Conservation (phyloP, 2,329 filamentous ascomycete genomes). For the Nemania serpens region DNA sequence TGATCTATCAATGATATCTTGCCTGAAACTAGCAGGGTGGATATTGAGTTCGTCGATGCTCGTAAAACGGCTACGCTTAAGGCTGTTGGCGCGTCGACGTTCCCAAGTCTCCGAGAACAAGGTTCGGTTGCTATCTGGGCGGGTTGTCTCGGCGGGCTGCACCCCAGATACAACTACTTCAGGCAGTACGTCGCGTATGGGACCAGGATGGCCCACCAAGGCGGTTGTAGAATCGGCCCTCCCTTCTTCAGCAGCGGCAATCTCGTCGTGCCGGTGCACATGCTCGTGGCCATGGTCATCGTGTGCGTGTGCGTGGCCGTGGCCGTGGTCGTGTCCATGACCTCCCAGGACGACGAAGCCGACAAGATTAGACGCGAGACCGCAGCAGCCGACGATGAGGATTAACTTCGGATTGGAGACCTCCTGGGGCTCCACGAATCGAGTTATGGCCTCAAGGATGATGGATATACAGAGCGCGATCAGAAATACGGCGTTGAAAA, state of each 20-base stretch:
- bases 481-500: constrained; percentile 97
- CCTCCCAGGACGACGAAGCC: constrained; percentile 92
- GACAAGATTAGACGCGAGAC: constrained; percentile 84
- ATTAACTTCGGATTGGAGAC: constrained; percentile 86
- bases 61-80: constrained; percentile 62
- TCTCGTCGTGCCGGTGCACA: constrained; percentile 46
- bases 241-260: constrained; percentile 56
- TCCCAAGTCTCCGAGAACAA: constrained; percentile 48
- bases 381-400: constrained; percentile 84
- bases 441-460: constrained; percentile 90
- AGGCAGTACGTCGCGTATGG: constrained; percentile 65
- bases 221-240: constrained; percentile 50
- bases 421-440: constrained; percentile 87
- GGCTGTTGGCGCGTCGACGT: constrained; percentile 52
- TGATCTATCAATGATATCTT: constrained; percentile 82
- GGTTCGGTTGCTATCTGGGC: constrained; percentile 45
- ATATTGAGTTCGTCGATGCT: constrained; percentile 78
- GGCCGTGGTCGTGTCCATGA: constrained; percentile 80
- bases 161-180: constrained; percentile 62
- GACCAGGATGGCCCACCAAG: constrained; percentile 59
- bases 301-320: constrained; percentile 60
- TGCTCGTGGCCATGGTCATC: constrained; percentile 58
- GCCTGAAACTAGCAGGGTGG: constrained; percentile 86
- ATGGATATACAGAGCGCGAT: constrained; percentile 96
- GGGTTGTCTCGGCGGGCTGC: constrained; percentile 42